Percentiles rank a stretch among this genome's conserved stretches.
Evolutionary conservation across 31 red algal species (phyloP).

Genomic region (Endocladia muricata): DNA sequence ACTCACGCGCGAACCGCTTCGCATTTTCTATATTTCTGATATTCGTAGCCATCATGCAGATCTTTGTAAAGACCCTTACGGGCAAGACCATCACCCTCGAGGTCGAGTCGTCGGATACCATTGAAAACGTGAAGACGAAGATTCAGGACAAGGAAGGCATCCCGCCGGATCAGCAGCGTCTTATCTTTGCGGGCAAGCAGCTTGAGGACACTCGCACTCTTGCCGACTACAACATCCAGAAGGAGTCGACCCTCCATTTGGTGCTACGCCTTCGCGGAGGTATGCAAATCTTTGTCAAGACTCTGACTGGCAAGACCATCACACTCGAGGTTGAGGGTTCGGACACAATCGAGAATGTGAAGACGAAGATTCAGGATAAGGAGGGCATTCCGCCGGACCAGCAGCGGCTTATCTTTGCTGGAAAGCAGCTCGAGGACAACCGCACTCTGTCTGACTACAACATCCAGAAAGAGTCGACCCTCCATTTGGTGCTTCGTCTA

Average conservation of each 20-base stretch:
- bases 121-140: conserved; percentile 98
- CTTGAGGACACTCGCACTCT: conserved; percentile 97
- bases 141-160: conserved; percentile 99
- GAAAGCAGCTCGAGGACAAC: conserved; percentile 97
- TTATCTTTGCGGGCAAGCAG: conserved; percentile 99
- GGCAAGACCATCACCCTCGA: conserved; percentile 91
- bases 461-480: conserved; percentile 98
- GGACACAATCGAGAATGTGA: conserved; percentile 98
- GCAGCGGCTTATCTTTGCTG: conserved; percentile 98
- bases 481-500: conserved; percentile 62
- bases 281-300: conserved; percentile 97
- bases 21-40: no score
- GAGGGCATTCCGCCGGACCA: conserved; percentile 99
- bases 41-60: no score
- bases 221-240: conserved; percentile 98
- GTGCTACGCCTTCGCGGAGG: conserved; percentile 87
- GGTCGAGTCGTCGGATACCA: conserved; percentile 96
- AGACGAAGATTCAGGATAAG: conserved; percentile 99
- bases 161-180: conserved; percentile 96
- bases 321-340: conserved; percentile 96
- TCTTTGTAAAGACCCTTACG: conserved; percentile 71
- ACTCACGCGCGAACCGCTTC: no score
- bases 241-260: conserved; percentile 95
- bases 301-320: conserved; percentile 81
- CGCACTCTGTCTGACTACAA: conserved; percentile 96